These are phyloP conservation scores for Mimosa bimucronata DNA, from an alignment of 306 rosid genomes.

Conservation along the genomic window DNA sequence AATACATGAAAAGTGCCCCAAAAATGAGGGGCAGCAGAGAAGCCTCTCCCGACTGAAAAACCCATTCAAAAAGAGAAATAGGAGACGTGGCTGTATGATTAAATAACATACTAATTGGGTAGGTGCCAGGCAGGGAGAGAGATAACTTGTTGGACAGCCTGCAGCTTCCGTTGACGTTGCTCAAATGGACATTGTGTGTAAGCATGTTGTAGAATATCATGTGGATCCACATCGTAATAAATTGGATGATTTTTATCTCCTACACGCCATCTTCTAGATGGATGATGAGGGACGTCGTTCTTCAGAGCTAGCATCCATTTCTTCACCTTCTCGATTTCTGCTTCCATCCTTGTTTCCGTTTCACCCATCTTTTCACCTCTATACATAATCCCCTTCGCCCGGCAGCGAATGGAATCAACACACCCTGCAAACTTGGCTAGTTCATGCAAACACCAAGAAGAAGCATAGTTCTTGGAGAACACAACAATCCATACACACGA, in stretches of 20 bases:
- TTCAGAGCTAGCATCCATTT: neutral
- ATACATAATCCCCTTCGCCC: too few species aligned
- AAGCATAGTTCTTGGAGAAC: neutral
- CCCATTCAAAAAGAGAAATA: too few species aligned
- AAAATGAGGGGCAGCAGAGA: too few species aligned
- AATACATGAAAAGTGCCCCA: too few species aligned
- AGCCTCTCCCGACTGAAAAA: too few species aligned
- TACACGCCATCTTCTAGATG: neutral
- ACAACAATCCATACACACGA: neutral
- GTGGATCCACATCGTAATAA: neutral
- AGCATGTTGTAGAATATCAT: neutral
- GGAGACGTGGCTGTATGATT: too few species aligned
- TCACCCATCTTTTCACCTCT: too few species aligned
- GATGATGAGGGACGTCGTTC: rapidly evolving
- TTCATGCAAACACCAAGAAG: neutral
- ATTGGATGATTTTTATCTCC: too few species aligned
- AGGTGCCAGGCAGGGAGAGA: neutral
- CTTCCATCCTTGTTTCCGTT: neutral
- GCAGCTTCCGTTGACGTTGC: neutral
- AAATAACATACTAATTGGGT: neutral
- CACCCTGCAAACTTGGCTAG: neutral
- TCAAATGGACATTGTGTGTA: neutral
- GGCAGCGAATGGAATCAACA: neutral
- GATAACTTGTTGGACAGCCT: neutral
- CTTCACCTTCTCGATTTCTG: neutral